These are phyloP conservation scores for Fusarium sp. DNA, from an alignment of 2,329 filamentous ascomycete species.

Conservation along the genomic window DNA sequence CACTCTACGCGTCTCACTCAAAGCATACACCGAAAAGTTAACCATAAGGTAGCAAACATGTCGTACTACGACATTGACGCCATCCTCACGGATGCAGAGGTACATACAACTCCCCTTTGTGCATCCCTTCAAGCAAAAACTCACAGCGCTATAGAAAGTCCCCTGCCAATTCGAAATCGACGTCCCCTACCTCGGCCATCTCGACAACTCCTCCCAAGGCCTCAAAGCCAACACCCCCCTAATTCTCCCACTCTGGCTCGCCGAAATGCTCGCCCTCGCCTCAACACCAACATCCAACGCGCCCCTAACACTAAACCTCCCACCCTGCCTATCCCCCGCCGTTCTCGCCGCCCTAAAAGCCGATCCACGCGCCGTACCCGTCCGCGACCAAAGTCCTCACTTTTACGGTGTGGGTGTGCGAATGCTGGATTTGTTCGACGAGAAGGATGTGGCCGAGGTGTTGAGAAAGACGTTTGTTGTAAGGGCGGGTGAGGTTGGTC, in stretches of 20 bases:
- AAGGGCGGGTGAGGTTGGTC: conserved; percentile 82
- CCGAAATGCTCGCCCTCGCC: conserved; percentile 88
- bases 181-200: conserved; percentile 85
- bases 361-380: conserved; percentile 84
- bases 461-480: conserved; percentile 82
- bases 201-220: conserved; percentile 82
- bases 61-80: conserved; percentile 88
- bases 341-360: conserved; percentile 93
- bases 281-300: conserved; percentile 62
- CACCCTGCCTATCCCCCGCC: conserved; percentile 77
- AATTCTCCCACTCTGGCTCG: conserved; percentile 91
- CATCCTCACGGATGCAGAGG: conserved; percentile 87
- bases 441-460: conserved; percentile 79
- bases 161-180: conserved; percentile 95
- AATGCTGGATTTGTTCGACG: conserved; percentile 91
- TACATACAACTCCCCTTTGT: conserved; percentile 51
- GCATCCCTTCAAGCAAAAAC: neutral
- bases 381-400: conserved; percentile 84
- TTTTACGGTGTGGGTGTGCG: conserved; percentile 89
- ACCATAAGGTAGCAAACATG: conserved; percentile 51
- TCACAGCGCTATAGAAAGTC: conserved; percentile 75
- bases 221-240: conserved; percentile 85
- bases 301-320: conserved; percentile 84
- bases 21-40: conserved; percentile 17
- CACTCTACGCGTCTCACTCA: conserved; percentile 36